Conservation (phyloP, 768 basidiomycete species). For the Hydnomerulius pinastri region DNA sequence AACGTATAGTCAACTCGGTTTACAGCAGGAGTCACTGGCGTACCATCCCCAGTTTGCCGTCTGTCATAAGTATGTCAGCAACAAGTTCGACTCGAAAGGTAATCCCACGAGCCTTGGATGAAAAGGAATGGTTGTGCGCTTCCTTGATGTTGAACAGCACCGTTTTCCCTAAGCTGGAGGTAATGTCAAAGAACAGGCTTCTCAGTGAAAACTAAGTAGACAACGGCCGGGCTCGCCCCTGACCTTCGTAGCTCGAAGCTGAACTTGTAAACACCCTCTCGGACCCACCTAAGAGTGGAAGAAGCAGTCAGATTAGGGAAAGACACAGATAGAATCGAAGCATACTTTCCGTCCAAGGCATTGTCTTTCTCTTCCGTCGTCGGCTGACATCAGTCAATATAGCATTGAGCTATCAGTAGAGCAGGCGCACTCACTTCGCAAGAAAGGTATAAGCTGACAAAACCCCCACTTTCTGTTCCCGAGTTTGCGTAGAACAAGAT, state of each 20-base stretch:
- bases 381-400: conserved; percentile 48
- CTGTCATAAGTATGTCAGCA: conserved; percentile 35
- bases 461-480: conserved; percentile 60
- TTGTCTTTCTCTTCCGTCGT: conserved; percentile 74
- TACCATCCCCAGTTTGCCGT: conserved; percentile 92
- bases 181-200: neutral
- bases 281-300: conserved; percentile 60
- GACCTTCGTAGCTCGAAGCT: conserved; percentile 80
- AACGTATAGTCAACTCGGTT: neutral
- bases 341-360: conserved; percentile 60
- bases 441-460: conserved; percentile 76
- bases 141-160: conserved; percentile 68
- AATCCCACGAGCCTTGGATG: conserved; percentile 52
- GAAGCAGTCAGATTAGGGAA: neutral
- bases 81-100: neutral
- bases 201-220: neutral
- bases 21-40: neutral
- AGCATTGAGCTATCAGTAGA: neutral
- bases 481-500: conserved; percentile 86
- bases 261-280: conserved; percentile 85
- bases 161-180: conserved; percentile 45
- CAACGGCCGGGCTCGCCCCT: too few relatives aligned
- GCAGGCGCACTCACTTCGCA: conserved; percentile 62
- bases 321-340: neutral
- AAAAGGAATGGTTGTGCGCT: conserved; percentile 81